Evolutionary conservation across 2,329 filamentous ascomycete genomes (phyloP).

Genomic region (Lithohypha guttulata): DNA sequence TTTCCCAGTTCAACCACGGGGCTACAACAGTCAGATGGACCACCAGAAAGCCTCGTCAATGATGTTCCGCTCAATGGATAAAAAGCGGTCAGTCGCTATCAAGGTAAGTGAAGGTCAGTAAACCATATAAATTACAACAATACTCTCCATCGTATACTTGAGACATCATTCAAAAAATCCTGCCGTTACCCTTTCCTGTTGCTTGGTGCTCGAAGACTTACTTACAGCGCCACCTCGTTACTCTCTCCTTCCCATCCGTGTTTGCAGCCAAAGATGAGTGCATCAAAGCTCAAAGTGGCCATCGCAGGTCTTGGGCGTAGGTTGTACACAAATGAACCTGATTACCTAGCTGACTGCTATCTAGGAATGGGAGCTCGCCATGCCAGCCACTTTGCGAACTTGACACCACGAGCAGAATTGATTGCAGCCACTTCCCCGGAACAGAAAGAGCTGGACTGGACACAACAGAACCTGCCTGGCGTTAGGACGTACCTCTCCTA

Average conservation of each 20-base stretch:
- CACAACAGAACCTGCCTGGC: conserved; percentile 39
- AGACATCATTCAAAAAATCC: neutral
- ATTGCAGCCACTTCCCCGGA: conserved; percentile 41
- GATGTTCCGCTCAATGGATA: neutral
- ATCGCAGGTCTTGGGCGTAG: conserved; percentile 41
- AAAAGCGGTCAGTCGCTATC: conserved; percentile 3
- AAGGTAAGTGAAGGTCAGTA: neutral
- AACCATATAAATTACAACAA: neutral
- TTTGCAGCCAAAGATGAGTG: conserved; percentile 11
- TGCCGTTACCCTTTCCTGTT: neutral
- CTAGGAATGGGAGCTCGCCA: conserved; percentile 41
- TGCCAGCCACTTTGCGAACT: conserved; percentile 39
- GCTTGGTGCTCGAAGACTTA: too few species aligned
- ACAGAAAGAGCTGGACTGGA: conserved; percentile 39
- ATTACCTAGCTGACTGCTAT: too few species aligned
- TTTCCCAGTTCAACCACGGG: too few species aligned
- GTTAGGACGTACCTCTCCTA: conserved; percentile 44
- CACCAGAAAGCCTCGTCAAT: too few species aligned
- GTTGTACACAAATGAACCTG: too few species aligned
- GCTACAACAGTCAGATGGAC: too few species aligned
- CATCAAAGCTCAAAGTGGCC: conserved; percentile 33
- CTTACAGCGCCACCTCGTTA: conserved; percentile 1
- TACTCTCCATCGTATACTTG: too few species aligned
- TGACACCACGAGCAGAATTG: conserved; percentile 39
- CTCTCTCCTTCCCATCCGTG: neutral